Percentiles rank a stretch among this genome's conserved stretches.
Evolutionary conservation across 768 basidiomycete genomes (phyloP).

Genomic region (Strobilomyces echinocephalus): DNA sequence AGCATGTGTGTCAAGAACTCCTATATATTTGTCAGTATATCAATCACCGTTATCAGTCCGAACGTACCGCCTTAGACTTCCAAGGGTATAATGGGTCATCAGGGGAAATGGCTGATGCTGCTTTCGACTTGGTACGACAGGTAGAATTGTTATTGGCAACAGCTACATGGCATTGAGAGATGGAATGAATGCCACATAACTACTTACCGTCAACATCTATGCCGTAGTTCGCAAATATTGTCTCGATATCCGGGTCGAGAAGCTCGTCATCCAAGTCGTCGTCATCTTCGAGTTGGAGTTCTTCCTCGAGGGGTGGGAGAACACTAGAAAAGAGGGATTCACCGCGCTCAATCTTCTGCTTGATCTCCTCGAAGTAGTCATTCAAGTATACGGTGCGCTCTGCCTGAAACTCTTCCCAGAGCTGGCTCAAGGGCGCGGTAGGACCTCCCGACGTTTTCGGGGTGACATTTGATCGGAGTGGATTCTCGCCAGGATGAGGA

Average conservation of each 20-base stretch:
- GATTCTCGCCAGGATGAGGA: neutral
- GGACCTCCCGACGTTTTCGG: rapidly evolving
- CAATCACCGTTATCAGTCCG: neutral
- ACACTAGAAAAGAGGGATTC: constrained; percentile 1
- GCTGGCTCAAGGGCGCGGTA: neutral
- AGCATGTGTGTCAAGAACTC: constrained; percentile 28
- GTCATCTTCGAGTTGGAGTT: constrained; percentile 2
- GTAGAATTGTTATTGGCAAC: neutral
- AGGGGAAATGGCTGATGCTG: neutral
- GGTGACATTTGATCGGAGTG: neutral
- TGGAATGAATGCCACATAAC: neutral
- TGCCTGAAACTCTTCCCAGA: constrained; percentile 9
- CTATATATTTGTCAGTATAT: constrained; percentile 15
- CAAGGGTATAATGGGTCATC: constrained; percentile 6
- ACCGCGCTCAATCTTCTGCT: neutral
- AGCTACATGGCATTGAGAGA: neutral
- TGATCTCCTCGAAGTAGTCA: constrained; percentile 12
- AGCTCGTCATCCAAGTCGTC: neutral
- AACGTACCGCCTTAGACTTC: neutral
- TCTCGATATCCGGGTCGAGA: neutral
- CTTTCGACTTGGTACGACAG: neutral
- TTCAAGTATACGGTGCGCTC: neutral
- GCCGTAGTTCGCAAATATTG: neutral
- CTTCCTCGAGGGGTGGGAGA: constrained; percentile 6
- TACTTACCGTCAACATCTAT: constrained; percentile 2